Evolutionary conservation across 2,329 filamentous ascomycete genomes (phyloP).

Genomic region (Coleophoma cylindrospora): DNA sequence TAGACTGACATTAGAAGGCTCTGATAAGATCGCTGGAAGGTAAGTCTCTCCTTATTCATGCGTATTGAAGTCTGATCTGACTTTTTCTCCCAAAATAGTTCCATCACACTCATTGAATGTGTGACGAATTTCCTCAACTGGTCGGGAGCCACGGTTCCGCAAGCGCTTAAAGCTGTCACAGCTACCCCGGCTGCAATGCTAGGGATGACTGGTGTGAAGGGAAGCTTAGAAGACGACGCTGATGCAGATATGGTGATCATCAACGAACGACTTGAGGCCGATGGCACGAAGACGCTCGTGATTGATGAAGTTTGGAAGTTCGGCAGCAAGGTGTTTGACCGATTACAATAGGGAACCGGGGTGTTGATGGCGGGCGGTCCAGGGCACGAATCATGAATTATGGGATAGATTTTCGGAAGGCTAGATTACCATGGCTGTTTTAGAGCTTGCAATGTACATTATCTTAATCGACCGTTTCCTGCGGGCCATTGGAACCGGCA

Average conservation of each 20-base stretch:
- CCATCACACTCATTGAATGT: slow-evolving; percentile 73
- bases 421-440: too few relatives aligned
- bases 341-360: slow-evolving; percentile 1
- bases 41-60: slow-evolving; percentile 32
- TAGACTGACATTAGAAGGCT: slow-evolving; percentile 71
- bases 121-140: slow-evolving; percentile 76
- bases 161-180: slow-evolving; percentile 69
- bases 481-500: too few relatives aligned
- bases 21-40: slow-evolving; percentile 74
- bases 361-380: too few relatives aligned
- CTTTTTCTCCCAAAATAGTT: slow-evolving; percentile 35
- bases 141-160: slow-evolving; percentile 63
- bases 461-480: too few relatives aligned
- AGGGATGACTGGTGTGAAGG: slow-evolving; percentile 62
- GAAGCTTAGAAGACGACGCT: slow-evolving; percentile 54
- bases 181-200: slow-evolving; percentile 74
- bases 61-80: slow-evolving; percentile 17
- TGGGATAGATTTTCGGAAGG: too few relatives aligned
- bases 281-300: slow-evolving; percentile 42
- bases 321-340: slow-evolving; percentile 13
- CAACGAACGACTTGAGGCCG: slow-evolving; percentile 42
- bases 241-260: slow-evolving; percentile 69
- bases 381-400: too few relatives aligned
- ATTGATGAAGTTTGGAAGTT: slow-evolving; percentile 24
- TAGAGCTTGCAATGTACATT: too few relatives aligned